A percentile compares a stretch with the other conserved stretches of the same genome.
phyloP scores from a whole-genome alignment of 176 grass and related monocot species.

The Oropetium thomaeum region DNA sequence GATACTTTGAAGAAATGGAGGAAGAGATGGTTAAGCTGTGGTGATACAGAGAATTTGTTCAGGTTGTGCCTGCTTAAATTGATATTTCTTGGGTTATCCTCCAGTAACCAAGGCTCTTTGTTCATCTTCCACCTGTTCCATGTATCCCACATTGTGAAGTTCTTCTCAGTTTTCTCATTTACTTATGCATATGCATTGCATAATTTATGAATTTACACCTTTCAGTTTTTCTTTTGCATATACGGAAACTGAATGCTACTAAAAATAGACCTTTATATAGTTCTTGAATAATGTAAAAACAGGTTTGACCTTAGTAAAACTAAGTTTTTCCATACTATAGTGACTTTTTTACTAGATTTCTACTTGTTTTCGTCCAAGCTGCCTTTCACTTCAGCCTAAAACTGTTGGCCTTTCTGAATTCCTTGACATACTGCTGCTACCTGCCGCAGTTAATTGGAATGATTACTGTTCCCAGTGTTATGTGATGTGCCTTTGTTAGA shows the following conservation, averaged over 20 bases:
- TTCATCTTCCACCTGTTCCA: neutral
- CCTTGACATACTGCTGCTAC: neutral
- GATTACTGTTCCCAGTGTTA: neutral
- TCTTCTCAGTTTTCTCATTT: neutral
- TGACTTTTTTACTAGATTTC: constrained; percentile 5
- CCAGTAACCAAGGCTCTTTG: neutral
- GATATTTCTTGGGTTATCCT: neutral
- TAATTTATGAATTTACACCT: neutral
- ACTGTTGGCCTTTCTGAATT: neutral
- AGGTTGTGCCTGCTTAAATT: constrained; percentile 36
- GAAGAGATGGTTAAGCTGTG: constrained; percentile 59
- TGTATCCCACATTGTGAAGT: neutral
- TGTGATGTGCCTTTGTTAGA: neutral
- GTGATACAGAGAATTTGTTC: constrained; percentile 55
- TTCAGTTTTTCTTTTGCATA: neutral
- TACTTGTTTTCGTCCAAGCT: neutral
- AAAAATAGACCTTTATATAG: neutral
- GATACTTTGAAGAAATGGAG: constrained; percentile 69
- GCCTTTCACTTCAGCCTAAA: neutral
- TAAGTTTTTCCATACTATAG: neutral
- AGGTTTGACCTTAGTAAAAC: neutral
- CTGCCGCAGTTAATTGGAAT: neutral
- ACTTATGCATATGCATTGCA: neutral
- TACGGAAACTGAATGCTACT: neutral
- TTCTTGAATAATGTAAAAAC: neutral